phyloP scores from a whole-genome alignment of 352 stramenopile species.

The Phytophthora citricola region DNA sequence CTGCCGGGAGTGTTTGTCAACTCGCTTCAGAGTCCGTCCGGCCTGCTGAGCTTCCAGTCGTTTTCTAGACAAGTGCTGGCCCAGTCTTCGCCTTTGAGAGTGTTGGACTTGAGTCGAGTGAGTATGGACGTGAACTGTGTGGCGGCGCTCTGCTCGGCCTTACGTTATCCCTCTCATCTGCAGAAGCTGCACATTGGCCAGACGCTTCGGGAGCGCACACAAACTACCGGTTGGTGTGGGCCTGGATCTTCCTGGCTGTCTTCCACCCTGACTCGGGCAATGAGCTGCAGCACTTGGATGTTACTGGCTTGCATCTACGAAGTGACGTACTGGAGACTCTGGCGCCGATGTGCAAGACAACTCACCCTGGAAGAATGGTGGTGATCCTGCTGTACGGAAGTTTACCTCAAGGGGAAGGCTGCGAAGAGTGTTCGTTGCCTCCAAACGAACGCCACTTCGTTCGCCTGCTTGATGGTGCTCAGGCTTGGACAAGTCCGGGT shows the following conservation, averaged over 20 bases:
- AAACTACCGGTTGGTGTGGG: conserved; percentile 35
- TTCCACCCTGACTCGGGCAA: conserved; percentile 50
- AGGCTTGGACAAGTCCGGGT: conserved; percentile 19
- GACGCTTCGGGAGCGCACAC: conserved; percentile 28
- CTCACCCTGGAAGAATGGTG: conserved; percentile 28
- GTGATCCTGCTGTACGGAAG: conserved; percentile 25
- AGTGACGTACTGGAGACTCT: conserved; percentile 6
- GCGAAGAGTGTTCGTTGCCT: conserved; percentile 31
- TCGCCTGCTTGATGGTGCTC: conserved; percentile 24
- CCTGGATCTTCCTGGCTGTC: conserved; percentile 50
- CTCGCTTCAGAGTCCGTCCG: conserved; percentile 16
- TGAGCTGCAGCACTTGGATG: conserved; percentile 32
- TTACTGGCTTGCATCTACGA: conserved; percentile 37
- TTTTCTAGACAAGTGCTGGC: conserved; percentile 22
- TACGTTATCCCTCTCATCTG: conserved; percentile 32
- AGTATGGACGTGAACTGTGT: conserved; percentile 25
- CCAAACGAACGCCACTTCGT: conserved; percentile 30
- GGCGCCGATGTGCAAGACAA: conserved; percentile 19
- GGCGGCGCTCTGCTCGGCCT: conserved; percentile 33
- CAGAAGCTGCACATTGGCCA: conserved; percentile 32
- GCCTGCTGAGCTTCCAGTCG: conserved; percentile 20
- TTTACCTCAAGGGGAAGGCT: conserved; percentile 31
- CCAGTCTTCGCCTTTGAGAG: conserved; percentile 29
- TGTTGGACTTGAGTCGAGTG: conserved; percentile 33
- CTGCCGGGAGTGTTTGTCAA: conserved; percentile 28